These are phyloP conservation scores for Botrytis porri DNA, from an alignment of 2,329 filamentous ascomycete genomes.

Conservation along the genomic window DNA sequence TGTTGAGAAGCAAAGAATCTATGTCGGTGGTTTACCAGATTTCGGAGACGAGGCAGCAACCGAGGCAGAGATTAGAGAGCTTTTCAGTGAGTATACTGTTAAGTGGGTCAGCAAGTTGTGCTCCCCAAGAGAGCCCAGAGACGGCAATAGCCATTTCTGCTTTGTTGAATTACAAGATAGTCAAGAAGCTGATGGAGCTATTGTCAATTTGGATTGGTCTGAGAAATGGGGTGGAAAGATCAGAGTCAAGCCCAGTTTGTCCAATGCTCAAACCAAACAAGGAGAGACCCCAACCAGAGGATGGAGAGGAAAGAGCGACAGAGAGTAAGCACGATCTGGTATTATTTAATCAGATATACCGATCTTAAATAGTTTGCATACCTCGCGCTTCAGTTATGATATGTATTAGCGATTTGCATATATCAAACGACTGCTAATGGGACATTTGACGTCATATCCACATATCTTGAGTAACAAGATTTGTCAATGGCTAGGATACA, in stretches of 20 bases:
- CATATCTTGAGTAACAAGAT: constrained; percentile 4
- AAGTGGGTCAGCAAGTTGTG: constrained; percentile 43
- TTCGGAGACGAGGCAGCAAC: constrained; percentile 50
- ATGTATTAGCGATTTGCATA: constrained; percentile 11
- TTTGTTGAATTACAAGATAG: constrained; percentile 59
- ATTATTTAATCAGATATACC: neutral
- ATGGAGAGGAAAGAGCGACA: constrained; percentile 17
- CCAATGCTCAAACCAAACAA: constrained; percentile 9
- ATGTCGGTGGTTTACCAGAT: constrained; percentile 49
- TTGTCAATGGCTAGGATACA: neutral
- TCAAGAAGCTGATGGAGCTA: constrained; percentile 54
- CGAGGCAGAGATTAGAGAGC: constrained; percentile 44
- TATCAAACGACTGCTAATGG: constrained; percentile 2
- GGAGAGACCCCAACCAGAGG: constrained; percentile 17
- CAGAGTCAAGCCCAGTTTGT: constrained; percentile 27
- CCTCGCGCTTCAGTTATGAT: neutral
- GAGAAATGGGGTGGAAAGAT: constrained; percentile 29
- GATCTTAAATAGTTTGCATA: neutral
- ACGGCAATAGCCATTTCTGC: constrained; percentile 58
- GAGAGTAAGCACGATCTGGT: neutral
- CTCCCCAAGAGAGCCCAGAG: constrained; percentile 52
- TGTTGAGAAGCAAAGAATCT: constrained; percentile 44
- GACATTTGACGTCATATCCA: constrained; percentile 3
- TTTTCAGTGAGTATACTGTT: constrained; percentile 48
- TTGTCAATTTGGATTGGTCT: constrained; percentile 41